Evolutionary conservation across 768 basidiomycete genomes (phyloP).

Genomic region (Mycena albidolilacea): DNA sequence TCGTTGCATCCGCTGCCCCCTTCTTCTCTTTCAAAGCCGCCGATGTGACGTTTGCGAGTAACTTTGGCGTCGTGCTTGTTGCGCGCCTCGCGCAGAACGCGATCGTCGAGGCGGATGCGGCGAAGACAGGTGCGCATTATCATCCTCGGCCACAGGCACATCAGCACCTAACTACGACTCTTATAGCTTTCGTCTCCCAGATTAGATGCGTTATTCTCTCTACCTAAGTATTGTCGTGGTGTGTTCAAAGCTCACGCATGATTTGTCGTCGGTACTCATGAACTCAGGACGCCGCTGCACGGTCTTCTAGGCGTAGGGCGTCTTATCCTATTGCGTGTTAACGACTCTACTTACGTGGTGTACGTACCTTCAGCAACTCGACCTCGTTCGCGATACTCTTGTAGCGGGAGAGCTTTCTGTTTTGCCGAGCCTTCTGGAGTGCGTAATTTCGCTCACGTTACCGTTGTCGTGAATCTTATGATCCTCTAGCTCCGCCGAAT

Average conservation of each 20-base stretch:
- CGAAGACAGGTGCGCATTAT: slow-evolving; percentile 23
- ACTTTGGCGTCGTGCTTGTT: slow-evolving; percentile 26
- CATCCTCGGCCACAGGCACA: too few relatives aligned
- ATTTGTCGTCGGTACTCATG: slow-evolving; percentile 23
- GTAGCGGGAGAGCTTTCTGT: slow-evolving; percentile 15
- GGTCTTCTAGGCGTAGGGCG: slow-evolving; percentile 30
- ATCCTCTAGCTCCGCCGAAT: slow-evolving; percentile 29
- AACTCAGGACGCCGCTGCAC: slow-evolving; percentile 35
- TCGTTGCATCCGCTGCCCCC: slow-evolving; percentile 17
- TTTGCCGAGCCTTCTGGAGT: slow-evolving; percentile 28
- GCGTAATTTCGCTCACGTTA: background rate
- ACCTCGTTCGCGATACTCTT: slow-evolving; percentile 28
- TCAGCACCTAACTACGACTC: too few relatives aligned
- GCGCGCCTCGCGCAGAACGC: slow-evolving; percentile 15
- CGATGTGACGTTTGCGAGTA: slow-evolving; percentile 28
- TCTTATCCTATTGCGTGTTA: too few relatives aligned
- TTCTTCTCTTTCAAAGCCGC: slow-evolving; percentile 20
- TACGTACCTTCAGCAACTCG: slow-evolving; percentile 28
- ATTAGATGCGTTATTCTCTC: slow-evolving; percentile 30
- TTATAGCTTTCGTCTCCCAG: slow-evolving; percentile 33
- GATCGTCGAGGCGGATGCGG: slow-evolving; percentile 34
- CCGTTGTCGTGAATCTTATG: background rate
- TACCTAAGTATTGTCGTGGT: background rate
- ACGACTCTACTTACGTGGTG: background rate
- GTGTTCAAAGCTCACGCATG: background rate